Percentiles rank a stretch among this genome's conserved stretches.
Evolutionary conservation across 176 grass and related monocot species (phyloP).

Genomic region (Cenchrus americanus): DNA sequence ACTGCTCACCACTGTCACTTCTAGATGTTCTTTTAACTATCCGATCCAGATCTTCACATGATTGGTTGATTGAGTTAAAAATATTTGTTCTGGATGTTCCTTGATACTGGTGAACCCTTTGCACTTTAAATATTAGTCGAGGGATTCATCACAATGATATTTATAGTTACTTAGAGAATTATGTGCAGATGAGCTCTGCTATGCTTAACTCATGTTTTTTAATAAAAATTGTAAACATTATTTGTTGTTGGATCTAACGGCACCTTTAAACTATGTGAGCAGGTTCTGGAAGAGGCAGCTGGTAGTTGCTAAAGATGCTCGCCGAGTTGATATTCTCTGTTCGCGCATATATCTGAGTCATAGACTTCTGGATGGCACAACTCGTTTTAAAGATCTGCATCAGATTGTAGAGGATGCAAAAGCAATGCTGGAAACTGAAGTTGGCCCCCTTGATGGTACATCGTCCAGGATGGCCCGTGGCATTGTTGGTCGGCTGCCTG

Average conservation of each 20-base stretch:
- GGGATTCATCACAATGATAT: constrained; percentile 22
- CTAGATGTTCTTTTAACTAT: constrained; percentile 25
- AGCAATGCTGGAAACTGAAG: constrained; percentile 75
- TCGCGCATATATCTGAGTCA: constrained; percentile 84
- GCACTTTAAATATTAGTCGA: constrained; percentile 16
- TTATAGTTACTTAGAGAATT: not conserved
- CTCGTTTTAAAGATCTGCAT: constrained; percentile 76
- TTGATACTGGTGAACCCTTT: constrained; percentile 22
- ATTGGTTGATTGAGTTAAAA: not conserved
- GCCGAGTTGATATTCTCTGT: constrained; percentile 91
- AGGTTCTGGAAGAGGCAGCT: constrained; percentile 97
- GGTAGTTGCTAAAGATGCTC: constrained; percentile 89
- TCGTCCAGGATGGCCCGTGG: constrained; percentile 79
- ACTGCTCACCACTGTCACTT: not conserved
- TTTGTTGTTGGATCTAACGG: not conserved
- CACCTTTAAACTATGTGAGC: constrained; percentile 47
- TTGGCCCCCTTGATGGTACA: constrained; percentile 74
- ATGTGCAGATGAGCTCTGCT: constrained; percentile 11
- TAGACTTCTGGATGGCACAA: constrained; percentile 82
- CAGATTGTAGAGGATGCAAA: constrained; percentile 78
- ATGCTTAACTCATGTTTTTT: not conserved
- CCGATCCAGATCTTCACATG: not conserved
- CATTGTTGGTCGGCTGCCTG: constrained; percentile 73
- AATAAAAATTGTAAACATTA: not conserved
- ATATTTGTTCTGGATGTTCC: constrained; percentile 12